Conservation (phyloP, 2,329 filamentous ascomycete genomes). For the Drechslera avenae region DNA sequence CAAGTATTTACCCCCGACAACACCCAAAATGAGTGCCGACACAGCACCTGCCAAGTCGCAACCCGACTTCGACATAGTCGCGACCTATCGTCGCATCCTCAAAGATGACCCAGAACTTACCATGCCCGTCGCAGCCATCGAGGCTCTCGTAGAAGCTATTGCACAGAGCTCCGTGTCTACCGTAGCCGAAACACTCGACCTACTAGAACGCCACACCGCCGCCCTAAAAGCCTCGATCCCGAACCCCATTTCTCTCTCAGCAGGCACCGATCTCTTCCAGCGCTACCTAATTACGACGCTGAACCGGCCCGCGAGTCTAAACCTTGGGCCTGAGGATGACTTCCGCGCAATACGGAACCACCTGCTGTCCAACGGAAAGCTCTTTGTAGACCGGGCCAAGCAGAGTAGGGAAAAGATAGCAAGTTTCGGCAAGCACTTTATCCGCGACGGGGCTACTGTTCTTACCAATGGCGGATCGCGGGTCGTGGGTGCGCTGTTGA, state of each 20-base stretch:
- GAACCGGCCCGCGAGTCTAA: slow-evolving; percentile 55
- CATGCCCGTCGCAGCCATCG: slow-evolving; percentile 94
- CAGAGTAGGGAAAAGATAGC: slow-evolving; percentile 84
- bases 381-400: slow-evolving; percentile 88
- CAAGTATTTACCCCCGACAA: not conserved
- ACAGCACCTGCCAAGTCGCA: slow-evolving; percentile 19
- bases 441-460: slow-evolving; percentile 79
- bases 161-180: slow-evolving; percentile 80
- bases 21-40: slow-evolving; percentile 33
- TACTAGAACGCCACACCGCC: slow-evolving; percentile 76
- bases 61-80: slow-evolving; percentile 61
- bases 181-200: slow-evolving; percentile 90
- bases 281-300: slow-evolving; percentile 83
- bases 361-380: slow-evolving; percentile 79
- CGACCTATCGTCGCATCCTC: slow-evolving; percentile 68
- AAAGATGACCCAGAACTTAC: slow-evolving; percentile 79
- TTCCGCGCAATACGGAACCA: slow-evolving; percentile 85
- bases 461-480: slow-evolving; percentile 88
- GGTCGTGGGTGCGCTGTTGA: slow-evolving; percentile 78
- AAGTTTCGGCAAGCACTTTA: slow-evolving; percentile 75
- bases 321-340: slow-evolving; percentile 61
- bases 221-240: slow-evolving; percentile 77
- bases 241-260: slow-evolving; percentile 90
- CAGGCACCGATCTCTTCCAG: slow-evolving; percentile 94
- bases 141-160: slow-evolving; percentile 86